These are phyloP conservation scores for Canavalia ensiformis DNA, from an alignment of 306 rosid genomes.

Conservation along the genomic window DNA sequence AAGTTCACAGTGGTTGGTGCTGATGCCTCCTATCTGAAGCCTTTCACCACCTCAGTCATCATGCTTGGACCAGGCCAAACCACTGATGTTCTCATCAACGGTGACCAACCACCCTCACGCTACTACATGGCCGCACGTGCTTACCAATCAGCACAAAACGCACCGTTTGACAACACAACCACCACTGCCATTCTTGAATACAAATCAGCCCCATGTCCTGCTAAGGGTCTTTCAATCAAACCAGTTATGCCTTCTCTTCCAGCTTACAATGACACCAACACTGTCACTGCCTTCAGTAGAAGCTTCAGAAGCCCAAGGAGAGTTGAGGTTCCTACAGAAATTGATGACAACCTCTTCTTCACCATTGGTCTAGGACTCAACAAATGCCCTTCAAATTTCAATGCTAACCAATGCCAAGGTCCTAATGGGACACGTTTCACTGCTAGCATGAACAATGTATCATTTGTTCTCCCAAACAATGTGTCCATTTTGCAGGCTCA, in stretches of 20 bases:
- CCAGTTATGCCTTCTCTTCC: conserved; percentile 79
- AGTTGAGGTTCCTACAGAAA: conserved; percentile 67
- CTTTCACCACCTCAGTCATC: conserved; percentile 76
- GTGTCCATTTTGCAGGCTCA: conserved; percentile 81
- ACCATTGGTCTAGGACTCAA: conserved; percentile 83
- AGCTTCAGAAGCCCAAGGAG: conserved; percentile 66
- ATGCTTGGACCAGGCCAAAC: conserved; percentile 98
- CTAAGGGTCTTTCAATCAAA: conserved; percentile 52
- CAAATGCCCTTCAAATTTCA: conserved; percentile 70
- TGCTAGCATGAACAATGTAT: conserved; percentile 89
- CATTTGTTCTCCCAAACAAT: conserved; percentile 74
- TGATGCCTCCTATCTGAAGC: conserved; percentile 90
- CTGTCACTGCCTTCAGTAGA: conserved; percentile 72
- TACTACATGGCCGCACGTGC: conserved; percentile 94
- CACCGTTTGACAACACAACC: conserved; percentile 84
- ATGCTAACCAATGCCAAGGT: conserved; percentile 69
- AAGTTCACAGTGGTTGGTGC: conserved; percentile 86
- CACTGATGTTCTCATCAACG: conserved; percentile 88
- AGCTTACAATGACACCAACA: conserved; percentile 81
- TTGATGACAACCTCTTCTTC: conserved; percentile 83
- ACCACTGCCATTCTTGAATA: conserved; percentile 88
- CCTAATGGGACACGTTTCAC: conserved; percentile 91
- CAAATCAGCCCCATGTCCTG: conserved; percentile 71
- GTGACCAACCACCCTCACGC: conserved; percentile 74
- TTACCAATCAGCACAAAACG: conserved; percentile 80